Conservation (phyloP, 2,329 filamentous ascomycete genomes). For the Graphium sp. region DNA sequence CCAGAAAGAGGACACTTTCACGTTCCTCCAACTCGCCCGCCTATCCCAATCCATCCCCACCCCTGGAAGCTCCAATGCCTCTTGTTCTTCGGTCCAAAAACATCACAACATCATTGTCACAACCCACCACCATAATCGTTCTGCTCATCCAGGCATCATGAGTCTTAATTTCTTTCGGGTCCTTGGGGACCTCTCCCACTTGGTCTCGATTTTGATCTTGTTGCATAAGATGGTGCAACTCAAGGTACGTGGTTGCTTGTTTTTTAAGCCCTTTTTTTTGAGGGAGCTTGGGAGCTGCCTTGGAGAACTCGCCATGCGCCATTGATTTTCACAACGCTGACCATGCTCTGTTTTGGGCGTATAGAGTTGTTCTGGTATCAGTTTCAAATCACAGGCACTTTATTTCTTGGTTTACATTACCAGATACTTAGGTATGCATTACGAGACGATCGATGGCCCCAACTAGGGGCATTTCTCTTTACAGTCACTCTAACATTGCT, state of each 20-base stretch:
- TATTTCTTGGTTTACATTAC: slow-evolving; percentile 91
- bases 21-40: too few relatives aligned
- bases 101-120: too few relatives aligned
- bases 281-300: not conserved
- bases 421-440: slow-evolving; percentile 62
- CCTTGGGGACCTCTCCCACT: slow-evolving; percentile 74
- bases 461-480: not conserved
- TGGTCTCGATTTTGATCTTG: slow-evolving; percentile 84
- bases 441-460: too few relatives aligned
- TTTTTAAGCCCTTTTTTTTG: too few relatives aligned
- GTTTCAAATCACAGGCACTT: slow-evolving; percentile 94
- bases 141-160: too few relatives aligned
- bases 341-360: slow-evolving; percentile 4
- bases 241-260: slow-evolving; percentile 56
- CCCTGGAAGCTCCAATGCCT: too few relatives aligned
- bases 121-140: too few relatives aligned
- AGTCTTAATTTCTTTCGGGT: slow-evolving; percentile 41
- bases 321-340: slow-evolving; percentile 7
- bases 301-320: too few relatives aligned
- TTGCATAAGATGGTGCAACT: slow-evolving; percentile 92
- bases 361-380: slow-evolving; percentile 91
- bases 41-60: too few relatives aligned
- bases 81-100: too few relatives aligned
- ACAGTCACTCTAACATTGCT: not conserved
- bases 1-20: too few relatives aligned